Conservation (phyloP, 2,329 filamentous ascomycete species). For the Neopestalotiopsis rosae region DNA sequence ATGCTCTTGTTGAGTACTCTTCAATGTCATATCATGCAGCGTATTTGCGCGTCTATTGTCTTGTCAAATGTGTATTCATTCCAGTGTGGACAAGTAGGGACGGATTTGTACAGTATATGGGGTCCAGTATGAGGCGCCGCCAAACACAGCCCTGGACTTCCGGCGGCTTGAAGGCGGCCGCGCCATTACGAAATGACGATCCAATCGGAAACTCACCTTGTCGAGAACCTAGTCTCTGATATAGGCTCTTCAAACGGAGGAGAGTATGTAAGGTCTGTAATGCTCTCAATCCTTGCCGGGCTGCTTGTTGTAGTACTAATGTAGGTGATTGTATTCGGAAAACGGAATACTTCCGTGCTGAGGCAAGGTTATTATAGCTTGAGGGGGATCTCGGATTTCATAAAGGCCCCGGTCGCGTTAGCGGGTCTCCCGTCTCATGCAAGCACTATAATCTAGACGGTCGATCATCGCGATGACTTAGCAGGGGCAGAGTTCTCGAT, state of each 20-base stretch:
- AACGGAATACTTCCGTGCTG: background rate
- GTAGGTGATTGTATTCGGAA: background rate
- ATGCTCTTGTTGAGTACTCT: background rate
- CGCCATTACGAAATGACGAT: background rate
- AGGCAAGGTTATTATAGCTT: background rate
- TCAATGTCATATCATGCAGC: background rate
- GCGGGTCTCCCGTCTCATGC: constrained; percentile 13
- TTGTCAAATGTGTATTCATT: background rate
- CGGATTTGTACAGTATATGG: background rate
- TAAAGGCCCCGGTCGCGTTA: background rate
- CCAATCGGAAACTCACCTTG: background rate
- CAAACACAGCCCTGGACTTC: background rate
- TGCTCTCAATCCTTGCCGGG: background rate
- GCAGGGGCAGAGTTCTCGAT: background rate
- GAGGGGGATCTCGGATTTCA: background rate
- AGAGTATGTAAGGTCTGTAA: background rate
- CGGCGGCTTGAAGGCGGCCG: background rate
- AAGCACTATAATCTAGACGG: constrained; percentile 6
- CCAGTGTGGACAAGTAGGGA: background rate
- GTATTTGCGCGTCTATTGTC: background rate
- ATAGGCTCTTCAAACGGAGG: background rate
- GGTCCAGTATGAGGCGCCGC: background rate
- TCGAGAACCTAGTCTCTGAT: background rate
- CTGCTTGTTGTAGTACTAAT: background rate
- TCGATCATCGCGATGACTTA: background rate